Conservation (phyloP, 176 grass and related monocot species). For the Bolboschoenus planiculmis region DNA sequence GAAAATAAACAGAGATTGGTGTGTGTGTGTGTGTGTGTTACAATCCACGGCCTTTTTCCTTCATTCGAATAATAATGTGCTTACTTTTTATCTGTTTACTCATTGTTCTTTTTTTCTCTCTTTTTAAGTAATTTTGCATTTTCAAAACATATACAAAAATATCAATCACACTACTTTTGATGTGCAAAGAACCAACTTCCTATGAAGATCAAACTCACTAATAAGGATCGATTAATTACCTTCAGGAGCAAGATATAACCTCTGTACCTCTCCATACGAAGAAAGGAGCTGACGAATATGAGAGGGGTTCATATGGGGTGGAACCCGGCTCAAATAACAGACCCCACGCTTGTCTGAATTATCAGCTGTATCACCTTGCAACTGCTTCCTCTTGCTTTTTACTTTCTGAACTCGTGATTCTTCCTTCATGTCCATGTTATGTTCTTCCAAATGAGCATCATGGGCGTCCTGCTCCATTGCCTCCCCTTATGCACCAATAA, state of each 20-base stretch:
- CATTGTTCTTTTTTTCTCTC: not conserved
- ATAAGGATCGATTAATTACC: constrained; percentile 30
- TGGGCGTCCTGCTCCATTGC: not conserved
- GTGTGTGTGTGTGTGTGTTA: no score
- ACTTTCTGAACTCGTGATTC: not conserved
- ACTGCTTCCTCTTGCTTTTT: constrained; percentile 27
- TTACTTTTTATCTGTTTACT: not conserved
- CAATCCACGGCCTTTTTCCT: not conserved
- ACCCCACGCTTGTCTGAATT: constrained; percentile 53
- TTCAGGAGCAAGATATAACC: constrained; percentile 81
- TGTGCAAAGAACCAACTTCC: not conserved
- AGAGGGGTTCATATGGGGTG: constrained; percentile 84
- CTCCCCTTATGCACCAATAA: not conserved
- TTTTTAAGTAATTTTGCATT: not conserved
- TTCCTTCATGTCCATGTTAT: not conserved
- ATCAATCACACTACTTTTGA: not conserved
- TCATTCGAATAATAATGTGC: not conserved
- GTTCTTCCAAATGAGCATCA: constrained; percentile 1
- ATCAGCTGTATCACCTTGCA: constrained; percentile 9
- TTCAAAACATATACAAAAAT: not conserved
- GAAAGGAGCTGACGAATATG: constrained; percentile 85
- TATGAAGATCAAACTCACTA: not conserved
- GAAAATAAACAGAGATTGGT: not conserved
- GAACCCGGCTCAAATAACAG: constrained; percentile 85
- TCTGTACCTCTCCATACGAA: constrained; percentile 68